These are phyloP conservation scores for Termitomyces sp. DNA, from an alignment of 768 basidiomycete species.

Conservation along the genomic window DNA sequence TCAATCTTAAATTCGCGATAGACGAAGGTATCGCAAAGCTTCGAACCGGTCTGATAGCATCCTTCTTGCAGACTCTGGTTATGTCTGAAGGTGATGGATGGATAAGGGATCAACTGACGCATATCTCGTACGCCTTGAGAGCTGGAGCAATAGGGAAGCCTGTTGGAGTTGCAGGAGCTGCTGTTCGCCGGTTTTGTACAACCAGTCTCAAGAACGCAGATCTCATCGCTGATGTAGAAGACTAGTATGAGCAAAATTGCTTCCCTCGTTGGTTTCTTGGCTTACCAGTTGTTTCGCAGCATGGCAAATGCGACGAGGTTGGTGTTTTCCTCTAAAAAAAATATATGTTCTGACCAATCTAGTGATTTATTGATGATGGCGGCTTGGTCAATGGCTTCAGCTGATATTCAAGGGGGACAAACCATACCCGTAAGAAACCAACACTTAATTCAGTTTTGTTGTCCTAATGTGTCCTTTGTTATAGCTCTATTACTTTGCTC, in stretches of 20 bases:
- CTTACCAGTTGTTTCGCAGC: slow-evolving; percentile 29
- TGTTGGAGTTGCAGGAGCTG: slow-evolving; percentile 64
- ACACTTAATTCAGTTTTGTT: background rate
- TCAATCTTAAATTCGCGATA: slow-evolving; percentile 88
- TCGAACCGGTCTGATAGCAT: slow-evolving; percentile 81
- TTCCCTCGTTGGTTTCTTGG: background rate
- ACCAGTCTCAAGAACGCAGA: slow-evolving; percentile 78
- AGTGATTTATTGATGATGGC: slow-evolving; percentile 77
- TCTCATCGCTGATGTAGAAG: slow-evolving; percentile 77
- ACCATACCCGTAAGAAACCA: slow-evolving; percentile 59
- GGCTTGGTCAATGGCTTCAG: slow-evolving; percentile 66
- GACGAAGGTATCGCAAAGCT: slow-evolving; percentile 81
- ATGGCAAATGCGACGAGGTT: slow-evolving; percentile 80
- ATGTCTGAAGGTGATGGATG: slow-evolving; percentile 96
- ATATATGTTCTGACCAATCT: background rate
- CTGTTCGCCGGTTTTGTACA: slow-evolving; percentile 84
- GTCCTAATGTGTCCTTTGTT: background rate
- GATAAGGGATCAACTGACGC: slow-evolving; percentile 65
- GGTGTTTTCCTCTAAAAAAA: slow-evolving; percentile 1
- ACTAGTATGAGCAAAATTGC: slow-evolving; percentile 59
- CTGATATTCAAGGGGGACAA: slow-evolving; percentile 53
- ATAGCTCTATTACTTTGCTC: slow-evolving; percentile 81
- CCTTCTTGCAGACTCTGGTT: slow-evolving; percentile 89
- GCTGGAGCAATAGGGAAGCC: slow-evolving; percentile 65
- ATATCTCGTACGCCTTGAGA: slow-evolving; percentile 64